These are phyloP conservation scores for Aureobasidium sp. DNA, from an alignment of 2,329 filamentous ascomycete species.

Conservation along the genomic window DNA sequence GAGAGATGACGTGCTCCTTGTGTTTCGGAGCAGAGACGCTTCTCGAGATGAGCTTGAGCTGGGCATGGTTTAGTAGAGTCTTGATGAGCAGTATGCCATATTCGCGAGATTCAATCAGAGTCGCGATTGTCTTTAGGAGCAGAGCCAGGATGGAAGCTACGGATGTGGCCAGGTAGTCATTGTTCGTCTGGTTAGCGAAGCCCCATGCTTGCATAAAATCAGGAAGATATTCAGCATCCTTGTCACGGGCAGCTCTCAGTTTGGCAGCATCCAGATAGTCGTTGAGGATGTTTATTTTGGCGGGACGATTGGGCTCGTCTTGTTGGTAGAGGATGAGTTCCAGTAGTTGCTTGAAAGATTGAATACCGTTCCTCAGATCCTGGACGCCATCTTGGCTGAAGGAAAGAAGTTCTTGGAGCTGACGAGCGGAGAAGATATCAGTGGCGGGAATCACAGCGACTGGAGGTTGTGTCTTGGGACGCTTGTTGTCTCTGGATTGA, in stretches of 20 bases:
- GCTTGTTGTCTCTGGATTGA: neutral
- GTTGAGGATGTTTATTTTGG: constrained; percentile 53
- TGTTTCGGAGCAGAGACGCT: constrained; percentile 72
- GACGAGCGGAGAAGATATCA: constrained; percentile 54
- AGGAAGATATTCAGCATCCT: constrained; percentile 58
- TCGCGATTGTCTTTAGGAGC: constrained; percentile 70
- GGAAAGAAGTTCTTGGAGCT: constrained; percentile 60
- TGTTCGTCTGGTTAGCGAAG: constrained; percentile 70
- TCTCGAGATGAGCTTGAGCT: constrained; percentile 71
- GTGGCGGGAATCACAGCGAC: neutral
- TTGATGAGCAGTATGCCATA: constrained; percentile 74
- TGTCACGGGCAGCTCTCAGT: constrained; percentile 43
- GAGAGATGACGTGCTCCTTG: constrained; percentile 84
- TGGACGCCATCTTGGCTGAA: constrained; percentile 62
- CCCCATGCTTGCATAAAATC: constrained; percentile 87
- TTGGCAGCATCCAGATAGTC: constrained; percentile 61
- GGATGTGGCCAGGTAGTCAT: constrained; percentile 73
- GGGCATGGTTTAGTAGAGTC: constrained; percentile 70
- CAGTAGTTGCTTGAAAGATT: constrained; percentile 64
- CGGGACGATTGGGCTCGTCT: constrained; percentile 39
- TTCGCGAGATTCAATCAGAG: constrained; percentile 63
- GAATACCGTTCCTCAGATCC: constrained; percentile 62
- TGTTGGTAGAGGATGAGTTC: constrained; percentile 54
- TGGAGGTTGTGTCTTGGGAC: constrained; percentile 1
- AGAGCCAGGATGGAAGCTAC: constrained; percentile 75